Percentiles rank a stretch among this genome's conserved stretches.
Conservation (phyloP, 2,329 filamentous ascomycete species). For the Neonectria faginata region DNA sequence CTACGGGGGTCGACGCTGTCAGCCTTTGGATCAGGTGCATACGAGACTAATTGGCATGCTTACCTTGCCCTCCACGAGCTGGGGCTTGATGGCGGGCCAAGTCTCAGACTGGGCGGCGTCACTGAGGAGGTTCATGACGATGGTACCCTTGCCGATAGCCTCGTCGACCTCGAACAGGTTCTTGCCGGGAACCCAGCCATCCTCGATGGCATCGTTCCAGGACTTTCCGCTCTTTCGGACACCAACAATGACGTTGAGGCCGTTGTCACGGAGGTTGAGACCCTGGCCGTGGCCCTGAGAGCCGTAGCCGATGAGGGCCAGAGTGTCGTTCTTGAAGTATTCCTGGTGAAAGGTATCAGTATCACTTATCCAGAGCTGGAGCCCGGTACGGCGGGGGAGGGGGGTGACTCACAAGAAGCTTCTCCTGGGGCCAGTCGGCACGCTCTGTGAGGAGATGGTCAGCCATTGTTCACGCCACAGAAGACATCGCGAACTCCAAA, state of each 20-base stretch:
- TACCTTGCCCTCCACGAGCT: constrained; percentile 98
- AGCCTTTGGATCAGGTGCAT: constrained; percentile 29
- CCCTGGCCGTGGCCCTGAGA: constrained; percentile 99
- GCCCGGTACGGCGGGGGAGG: constrained; percentile 4
- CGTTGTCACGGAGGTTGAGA: constrained; percentile 99
- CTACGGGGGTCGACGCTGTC: constrained; percentile 58
- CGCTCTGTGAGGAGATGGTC: constrained; percentile 73
- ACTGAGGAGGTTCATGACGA: constrained; percentile 99
- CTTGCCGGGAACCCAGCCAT: constrained; percentile 98
- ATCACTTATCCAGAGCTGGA: neutral
- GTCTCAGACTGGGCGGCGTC: constrained; percentile 99
- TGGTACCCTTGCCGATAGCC: constrained; percentile 91
- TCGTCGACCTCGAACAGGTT: constrained; percentile 99
- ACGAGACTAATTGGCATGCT: constrained; percentile 42
- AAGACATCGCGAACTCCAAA: neutral
- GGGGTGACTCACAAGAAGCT: constrained; percentile 82
- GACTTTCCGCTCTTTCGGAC: constrained; percentile 98
- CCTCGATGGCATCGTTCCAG: constrained; percentile 96
- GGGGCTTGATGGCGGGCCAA: constrained; percentile 97
- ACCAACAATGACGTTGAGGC: constrained; percentile 98
- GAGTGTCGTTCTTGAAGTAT: constrained; percentile 99
- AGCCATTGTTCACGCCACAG: constrained; percentile 1
- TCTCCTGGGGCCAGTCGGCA: constrained; percentile 97
- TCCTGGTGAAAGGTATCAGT: constrained; percentile 67
- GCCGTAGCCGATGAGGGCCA: constrained; percentile 98